A percentile compares a stretch with the other conserved stretches of the same genome.
These are phyloP conservation scores for Annulohypoxylon nitens DNA, from an alignment of 495 filamentous ascomycete genomes.

Conservation along the genomic window DNA sequence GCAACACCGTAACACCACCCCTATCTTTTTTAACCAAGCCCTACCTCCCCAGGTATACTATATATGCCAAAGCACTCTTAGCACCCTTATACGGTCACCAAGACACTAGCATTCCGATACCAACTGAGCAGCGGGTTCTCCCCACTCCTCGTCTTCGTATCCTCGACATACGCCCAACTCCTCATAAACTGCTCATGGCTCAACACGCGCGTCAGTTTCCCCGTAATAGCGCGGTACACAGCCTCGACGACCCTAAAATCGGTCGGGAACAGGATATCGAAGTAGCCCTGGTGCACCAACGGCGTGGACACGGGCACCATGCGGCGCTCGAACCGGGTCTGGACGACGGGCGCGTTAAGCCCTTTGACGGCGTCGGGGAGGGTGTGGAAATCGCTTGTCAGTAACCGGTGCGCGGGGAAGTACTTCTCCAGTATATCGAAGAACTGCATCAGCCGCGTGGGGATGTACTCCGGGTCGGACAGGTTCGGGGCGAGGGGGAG, in stretches of 20 bases:
- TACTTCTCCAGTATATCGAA: constrained; percentile 87
- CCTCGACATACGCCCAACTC: constrained; percentile 89
- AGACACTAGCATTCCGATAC: constrained; percentile 94
- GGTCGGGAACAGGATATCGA: constrained; percentile 98
- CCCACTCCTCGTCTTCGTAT: constrained; percentile 87
- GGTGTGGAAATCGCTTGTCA: constrained; percentile 91
- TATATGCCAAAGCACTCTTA: background rate
- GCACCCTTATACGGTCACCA: constrained; percentile 77
- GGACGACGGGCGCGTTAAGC: constrained; percentile 92
- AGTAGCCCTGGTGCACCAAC: constrained; percentile 96
- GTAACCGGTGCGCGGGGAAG: constrained; percentile 88
- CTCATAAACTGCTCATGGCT: constrained; percentile 91
- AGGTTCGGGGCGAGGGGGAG: constrained; percentile 80
- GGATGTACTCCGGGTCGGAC: constrained; percentile 89
- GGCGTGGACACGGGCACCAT: constrained; percentile 92
- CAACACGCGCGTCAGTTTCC: constrained; percentile 85
- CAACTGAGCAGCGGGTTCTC: constrained; percentile 94
- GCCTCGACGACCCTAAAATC: constrained; percentile 90
- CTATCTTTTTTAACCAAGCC: background rate
- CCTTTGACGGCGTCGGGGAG: constrained; percentile 86
- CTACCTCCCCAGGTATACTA: background rate
- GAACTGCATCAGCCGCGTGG: constrained; percentile 94
- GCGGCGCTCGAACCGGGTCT: constrained; percentile 87
- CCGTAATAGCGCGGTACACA: constrained; percentile 91
- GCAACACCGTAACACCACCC: background rate